A percentile compares a stretch with the other conserved stretches of the same genome.
phyloP scores from a whole-genome alignment of 2,329 filamentous ascomycete species.

The Ascosphaera apis region DNA sequence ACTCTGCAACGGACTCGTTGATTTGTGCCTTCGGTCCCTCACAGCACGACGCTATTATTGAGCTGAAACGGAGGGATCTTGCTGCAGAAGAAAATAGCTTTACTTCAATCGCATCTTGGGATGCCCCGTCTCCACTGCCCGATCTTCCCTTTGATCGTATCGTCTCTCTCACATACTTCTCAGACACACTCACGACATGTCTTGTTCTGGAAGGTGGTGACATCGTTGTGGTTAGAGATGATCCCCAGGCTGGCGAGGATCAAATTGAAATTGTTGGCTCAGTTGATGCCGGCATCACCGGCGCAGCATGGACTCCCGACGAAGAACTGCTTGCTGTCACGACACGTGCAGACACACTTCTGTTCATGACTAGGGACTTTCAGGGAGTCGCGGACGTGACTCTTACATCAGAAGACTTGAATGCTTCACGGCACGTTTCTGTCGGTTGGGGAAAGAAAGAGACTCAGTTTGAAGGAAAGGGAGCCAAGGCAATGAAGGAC shows the following conservation, averaged over 20 bases:
- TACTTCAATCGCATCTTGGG: slow-evolving; percentile 55
- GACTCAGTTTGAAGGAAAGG: slow-evolving; percentile 87
- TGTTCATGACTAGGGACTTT: slow-evolving; percentile 85
- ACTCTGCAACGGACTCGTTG: slow-evolving; percentile 51
- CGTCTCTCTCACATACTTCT: slow-evolving; percentile 62
- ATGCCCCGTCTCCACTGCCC: slow-evolving; percentile 58
- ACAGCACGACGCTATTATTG: slow-evolving; percentile 43
- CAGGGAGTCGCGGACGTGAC: slow-evolving; percentile 57
- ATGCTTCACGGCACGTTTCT: slow-evolving; percentile 77
- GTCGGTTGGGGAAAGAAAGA: slow-evolving; percentile 98
- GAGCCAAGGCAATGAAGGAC: slow-evolving; percentile 67
- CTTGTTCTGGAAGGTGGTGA: slow-evolving; percentile 77
- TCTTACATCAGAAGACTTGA: slow-evolving; percentile 54
- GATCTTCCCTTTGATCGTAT: slow-evolving; percentile 54
- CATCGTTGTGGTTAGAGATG: slow-evolving; percentile 64
- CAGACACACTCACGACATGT: slow-evolving; percentile 54
- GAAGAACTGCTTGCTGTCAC: slow-evolving; percentile 72
- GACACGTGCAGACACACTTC: slow-evolving; percentile 53
- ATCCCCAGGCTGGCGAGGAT: slow-evolving; percentile 40
- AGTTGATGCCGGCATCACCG: slow-evolving; percentile 74
- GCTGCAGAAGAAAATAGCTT: slow-evolving; percentile 19
- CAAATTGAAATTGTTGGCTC: slow-evolving; percentile 90
- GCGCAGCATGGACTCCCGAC: slow-evolving; percentile 83
- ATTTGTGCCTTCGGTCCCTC: slow-evolving; percentile 72
- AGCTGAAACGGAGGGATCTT: slow-evolving; percentile 35